Evolutionary conservation across 2,329 filamentous ascomycete genomes (phyloP).

Genomic region (Cytospora leucostoma): DNA sequence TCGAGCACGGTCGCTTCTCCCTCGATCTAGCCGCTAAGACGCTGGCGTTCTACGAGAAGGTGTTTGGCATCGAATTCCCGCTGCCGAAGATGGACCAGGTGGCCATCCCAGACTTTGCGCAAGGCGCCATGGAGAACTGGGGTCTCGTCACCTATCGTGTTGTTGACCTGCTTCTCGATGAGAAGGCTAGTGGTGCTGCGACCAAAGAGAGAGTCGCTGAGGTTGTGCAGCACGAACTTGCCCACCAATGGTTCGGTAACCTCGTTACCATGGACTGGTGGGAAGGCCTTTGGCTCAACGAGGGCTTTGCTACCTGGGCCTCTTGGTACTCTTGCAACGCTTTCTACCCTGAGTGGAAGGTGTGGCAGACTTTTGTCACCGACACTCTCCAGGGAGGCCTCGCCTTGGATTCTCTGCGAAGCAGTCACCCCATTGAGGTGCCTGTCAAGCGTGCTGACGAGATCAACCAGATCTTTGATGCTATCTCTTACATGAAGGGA

Average conservation of each 20-base stretch:
- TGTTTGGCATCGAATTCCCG: slow-evolving; percentile 84
- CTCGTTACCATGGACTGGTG: slow-evolving; percentile 93
- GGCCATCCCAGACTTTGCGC: slow-evolving; percentile 92
- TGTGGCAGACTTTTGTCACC: slow-evolving; percentile 93
- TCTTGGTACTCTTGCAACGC: slow-evolving; percentile 84
- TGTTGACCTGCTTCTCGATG: slow-evolving; percentile 86
- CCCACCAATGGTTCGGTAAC: slow-evolving; percentile 92
- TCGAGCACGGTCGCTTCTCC: slow-evolving; percentile 89
- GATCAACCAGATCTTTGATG: slow-evolving; percentile 97
- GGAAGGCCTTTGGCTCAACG: slow-evolving; percentile 89
- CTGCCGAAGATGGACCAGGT: slow-evolving; percentile 96
- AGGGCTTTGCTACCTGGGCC: slow-evolving; percentile 88
- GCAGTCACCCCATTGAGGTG: slow-evolving; percentile 95
- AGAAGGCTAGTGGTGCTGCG: slow-evolving; percentile 85
- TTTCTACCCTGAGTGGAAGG: slow-evolving; percentile 98
- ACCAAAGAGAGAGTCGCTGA: slow-evolving; percentile 93
- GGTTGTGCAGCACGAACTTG: slow-evolving; percentile 94
- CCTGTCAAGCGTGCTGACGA: slow-evolving; percentile 94
- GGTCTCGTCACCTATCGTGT: slow-evolving; percentile 93
- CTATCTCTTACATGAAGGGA: slow-evolving; percentile 96
- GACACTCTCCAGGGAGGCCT: slow-evolving; percentile 89
- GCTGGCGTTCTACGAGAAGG: slow-evolving; percentile 92
- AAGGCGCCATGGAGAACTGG: slow-evolving; percentile 99
- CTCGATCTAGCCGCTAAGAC: slow-evolving; percentile 87
- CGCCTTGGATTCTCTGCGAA: slow-evolving; percentile 84